These are phyloP conservation scores for Coemansia reversa DNA, from an alignment of 192 early-diverging fungal genomes.

Conservation along the genomic window DNA sequence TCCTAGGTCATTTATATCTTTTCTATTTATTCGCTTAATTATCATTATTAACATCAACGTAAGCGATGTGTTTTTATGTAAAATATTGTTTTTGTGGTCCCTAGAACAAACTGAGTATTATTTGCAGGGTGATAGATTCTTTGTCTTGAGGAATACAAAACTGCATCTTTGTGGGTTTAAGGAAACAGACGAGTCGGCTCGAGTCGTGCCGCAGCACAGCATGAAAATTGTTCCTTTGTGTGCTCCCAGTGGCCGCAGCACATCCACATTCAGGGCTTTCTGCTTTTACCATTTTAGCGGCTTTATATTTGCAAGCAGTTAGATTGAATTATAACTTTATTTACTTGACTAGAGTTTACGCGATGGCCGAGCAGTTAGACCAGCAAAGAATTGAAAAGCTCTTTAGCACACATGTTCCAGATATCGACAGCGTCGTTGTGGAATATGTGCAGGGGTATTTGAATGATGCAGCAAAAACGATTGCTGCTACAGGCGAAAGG, in stretches of 20 bases:
- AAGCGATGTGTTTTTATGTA: too few relatives aligned
- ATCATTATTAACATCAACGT: too few relatives aligned
- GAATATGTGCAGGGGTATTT: constrained; percentile 79
- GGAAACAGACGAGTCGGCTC: neutral
- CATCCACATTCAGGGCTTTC: too few relatives aligned
- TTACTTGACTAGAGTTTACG: constrained; percentile 3
- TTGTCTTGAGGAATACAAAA: too few relatives aligned
- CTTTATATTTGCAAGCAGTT: neutral
- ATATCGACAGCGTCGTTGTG: constrained; percentile 70
- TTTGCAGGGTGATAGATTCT: too few relatives aligned
- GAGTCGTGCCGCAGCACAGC: neutral
- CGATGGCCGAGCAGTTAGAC: constrained; percentile 41
- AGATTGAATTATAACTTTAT: constrained; percentile 7
- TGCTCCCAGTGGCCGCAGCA: neutral
- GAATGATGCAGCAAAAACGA: constrained; percentile 52
- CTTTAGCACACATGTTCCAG: constrained; percentile 62
- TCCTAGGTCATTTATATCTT: neutral
- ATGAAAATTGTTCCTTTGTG: neutral
- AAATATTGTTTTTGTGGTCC: too few relatives aligned
- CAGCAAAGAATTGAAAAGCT: constrained; percentile 47
- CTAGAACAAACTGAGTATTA: too few relatives aligned
- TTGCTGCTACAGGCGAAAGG: constrained; percentile 27
- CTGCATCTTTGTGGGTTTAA: too few relatives aligned
- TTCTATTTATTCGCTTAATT: neutral
- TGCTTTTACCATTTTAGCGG: neutral